phyloP scores from a whole-genome alignment of 805 yeast genomes.

The Pichia ethanolica region DNA sequence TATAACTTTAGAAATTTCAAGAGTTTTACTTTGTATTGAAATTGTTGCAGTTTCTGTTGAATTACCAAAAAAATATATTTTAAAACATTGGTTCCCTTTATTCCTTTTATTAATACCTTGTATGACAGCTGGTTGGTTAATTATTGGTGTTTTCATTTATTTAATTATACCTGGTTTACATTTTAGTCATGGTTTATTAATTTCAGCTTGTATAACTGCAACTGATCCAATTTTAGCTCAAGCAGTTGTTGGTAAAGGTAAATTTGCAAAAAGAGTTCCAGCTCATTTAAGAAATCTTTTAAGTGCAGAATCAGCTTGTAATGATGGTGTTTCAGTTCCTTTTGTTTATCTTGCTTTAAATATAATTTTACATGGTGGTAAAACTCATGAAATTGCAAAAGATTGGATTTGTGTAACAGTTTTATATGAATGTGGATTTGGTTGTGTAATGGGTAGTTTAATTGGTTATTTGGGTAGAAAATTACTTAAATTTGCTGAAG shows the following conservation, averaged over 20 bases:
- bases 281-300: constrained; percentile 54
- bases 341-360: constrained; percentile 55
- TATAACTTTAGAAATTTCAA: constrained; percentile 50
- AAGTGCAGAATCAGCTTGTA: constrained; percentile 68
- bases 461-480: constrained; percentile 47
- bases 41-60: constrained; percentile 69
- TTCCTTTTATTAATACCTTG: constrained; percentile 55
- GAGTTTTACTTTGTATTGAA: constrained; percentile 63
- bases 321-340: constrained; percentile 69
- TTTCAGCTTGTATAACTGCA: constrained; percentile 67
- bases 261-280: constrained; percentile 60
- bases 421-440: constrained; percentile 55
- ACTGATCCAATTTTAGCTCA: constrained; percentile 73
- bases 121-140: constrained; percentile 66
- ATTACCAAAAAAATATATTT: constrained; percentile 59
- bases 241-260: constrained; percentile 67
- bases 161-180: constrained; percentile 48
- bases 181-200: constrained; percentile 49
- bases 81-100: constrained; percentile 51
- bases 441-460: constrained; percentile 43
- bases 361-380: constrained; percentile 42
- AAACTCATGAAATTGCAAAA: constrained; percentile 44
- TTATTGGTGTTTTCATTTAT: constrained; percentile 58
- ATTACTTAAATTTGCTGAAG: constrained; percentile 47
- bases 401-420: constrained; percentile 58